These are phyloP conservation scores for Cicer yamashitae DNA, from an alignment of 306 rosid species.

Conservation along the genomic window DNA sequence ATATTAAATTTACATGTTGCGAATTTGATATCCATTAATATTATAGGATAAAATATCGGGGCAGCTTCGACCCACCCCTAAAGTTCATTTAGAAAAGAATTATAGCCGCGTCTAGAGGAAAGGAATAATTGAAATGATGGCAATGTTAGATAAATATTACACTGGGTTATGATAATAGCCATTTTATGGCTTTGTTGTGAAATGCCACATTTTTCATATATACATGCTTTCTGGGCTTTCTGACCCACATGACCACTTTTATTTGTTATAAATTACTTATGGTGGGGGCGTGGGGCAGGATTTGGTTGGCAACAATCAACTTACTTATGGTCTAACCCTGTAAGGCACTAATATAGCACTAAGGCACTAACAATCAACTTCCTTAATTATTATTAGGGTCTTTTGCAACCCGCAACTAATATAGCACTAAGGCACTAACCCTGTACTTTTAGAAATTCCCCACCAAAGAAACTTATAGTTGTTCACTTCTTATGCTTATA, in stretches of 20 bases:
- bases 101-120: conserved; percentile 39
- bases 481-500: conserved; percentile 22
- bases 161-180: conserved; percentile 36
- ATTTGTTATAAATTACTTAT: conserved; percentile 20
- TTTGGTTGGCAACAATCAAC: conserved; percentile 49
- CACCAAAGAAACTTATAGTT: neutral
- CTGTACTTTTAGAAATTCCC: conserved; percentile 14
- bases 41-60: too few relatives aligned
- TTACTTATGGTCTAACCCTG: conserved; percentile 20
- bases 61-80: too few relatives aligned
- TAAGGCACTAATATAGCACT: too few relatives aligned
- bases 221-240: conserved; percentile 9
- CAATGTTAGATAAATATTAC: conserved; percentile 16
- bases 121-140: conserved; percentile 48
- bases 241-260: conserved; percentile 31
- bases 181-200: conserved; percentile 43
- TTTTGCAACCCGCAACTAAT: too few relatives aligned
- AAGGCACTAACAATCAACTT: too few relatives aligned
- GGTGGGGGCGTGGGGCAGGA: conserved; percentile 62
- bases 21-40: too few relatives aligned
- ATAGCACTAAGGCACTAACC: conserved; percentile 7
- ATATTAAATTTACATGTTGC: too few relatives aligned
- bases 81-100: too few relatives aligned
- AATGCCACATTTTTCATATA: conserved; percentile 7
- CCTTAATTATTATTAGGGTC: too few relatives aligned